These are phyloP conservation scores for Striga hermonthica DNA, from an alignment of 305 asterid species.

Conservation along the genomic window DNA sequence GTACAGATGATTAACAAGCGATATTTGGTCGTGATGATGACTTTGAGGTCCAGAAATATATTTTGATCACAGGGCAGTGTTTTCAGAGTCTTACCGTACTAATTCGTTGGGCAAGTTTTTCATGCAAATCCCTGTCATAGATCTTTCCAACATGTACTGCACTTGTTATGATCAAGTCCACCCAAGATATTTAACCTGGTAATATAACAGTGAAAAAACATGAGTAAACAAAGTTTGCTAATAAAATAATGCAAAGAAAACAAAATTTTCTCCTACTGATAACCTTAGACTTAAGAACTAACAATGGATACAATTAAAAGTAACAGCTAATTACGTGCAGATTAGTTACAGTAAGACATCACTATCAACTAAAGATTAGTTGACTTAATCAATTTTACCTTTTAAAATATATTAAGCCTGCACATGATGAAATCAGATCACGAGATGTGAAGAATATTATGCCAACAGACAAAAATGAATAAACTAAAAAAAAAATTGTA, in stretches of 20 bases:
- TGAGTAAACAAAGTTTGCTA: not conserved
- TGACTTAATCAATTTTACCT: not conserved
- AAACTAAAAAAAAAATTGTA: not conserved
- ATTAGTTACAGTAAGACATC: not conserved
- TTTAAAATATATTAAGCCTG: not conserved
- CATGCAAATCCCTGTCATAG: too few species aligned
- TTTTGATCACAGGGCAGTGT: too few species aligned
- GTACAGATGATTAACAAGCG: too few species aligned
- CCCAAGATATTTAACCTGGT: too few species aligned
- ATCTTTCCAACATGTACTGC: not conserved
- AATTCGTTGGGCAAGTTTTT: too few species aligned
- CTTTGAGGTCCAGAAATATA: too few species aligned
- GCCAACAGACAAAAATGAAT: not conserved
- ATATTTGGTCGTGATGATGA: too few species aligned
- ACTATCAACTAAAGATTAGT: not conserved
- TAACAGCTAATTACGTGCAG: not conserved
- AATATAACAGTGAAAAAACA: too few species aligned
- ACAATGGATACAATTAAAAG: too few species aligned
- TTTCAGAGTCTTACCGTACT: too few species aligned
- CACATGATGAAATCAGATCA: conserved; percentile 2
- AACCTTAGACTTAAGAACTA: not conserved
- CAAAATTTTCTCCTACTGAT: not conserved
- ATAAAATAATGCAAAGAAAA: not conserved
- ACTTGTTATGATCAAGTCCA: not conserved
- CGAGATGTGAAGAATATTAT: not conserved